A percentile compares a stretch with the other conserved stretches of the same genome.
Evolutionary conservation across 1,139 yeast species (phyloP).

Genomic region (Yamadazyma mexicana): DNA sequence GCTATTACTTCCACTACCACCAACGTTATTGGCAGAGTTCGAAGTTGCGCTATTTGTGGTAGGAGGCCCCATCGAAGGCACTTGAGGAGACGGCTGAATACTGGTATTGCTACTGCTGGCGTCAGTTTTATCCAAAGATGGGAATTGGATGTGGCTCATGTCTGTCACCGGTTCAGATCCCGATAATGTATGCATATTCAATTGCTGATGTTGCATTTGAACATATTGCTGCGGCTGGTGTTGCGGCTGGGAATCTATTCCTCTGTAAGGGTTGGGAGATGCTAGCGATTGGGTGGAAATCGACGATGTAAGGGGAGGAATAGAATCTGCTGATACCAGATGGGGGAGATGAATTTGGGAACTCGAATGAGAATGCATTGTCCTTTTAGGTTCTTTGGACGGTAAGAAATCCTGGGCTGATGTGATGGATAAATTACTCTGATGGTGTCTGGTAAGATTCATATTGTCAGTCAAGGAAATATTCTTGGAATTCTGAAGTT

Average conservation of each 20-base stretch:
- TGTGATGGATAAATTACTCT: constrained; percentile 17
- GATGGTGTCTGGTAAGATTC: constrained; percentile 15
- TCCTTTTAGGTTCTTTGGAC: constrained; percentile 4
- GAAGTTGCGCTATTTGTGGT: constrained; percentile 13
- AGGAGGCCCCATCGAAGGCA: constrained; percentile 3
- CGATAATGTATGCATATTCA: neutral
- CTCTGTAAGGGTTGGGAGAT: constrained; percentile 20
- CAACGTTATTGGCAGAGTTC: constrained; percentile 10
- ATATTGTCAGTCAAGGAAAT: constrained; percentile 15
- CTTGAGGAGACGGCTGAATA: neutral
- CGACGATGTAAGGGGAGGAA: constrained; percentile 45
- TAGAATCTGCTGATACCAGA: constrained; percentile 30
- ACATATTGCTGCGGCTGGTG: neutral
- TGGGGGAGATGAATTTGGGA: constrained; percentile 18
- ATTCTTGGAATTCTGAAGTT: constrained; percentile 3
- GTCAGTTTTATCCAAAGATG: neutral
- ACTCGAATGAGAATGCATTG: too few species aligned
- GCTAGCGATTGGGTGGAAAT: constrained; percentile 39
- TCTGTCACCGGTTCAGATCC: constrained; percentile 2
- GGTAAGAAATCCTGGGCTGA: constrained; percentile 8
- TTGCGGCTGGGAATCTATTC: neutral
- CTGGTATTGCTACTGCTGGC: neutral
- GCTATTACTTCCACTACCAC: constrained; percentile 16
- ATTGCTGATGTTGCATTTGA: neutral
- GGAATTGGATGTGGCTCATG: constrained; percentile 2